Base-by-base conservation (phyloP, 495 filamentous ascomycete species). In the Lentithecium fluviatile region DNA sequence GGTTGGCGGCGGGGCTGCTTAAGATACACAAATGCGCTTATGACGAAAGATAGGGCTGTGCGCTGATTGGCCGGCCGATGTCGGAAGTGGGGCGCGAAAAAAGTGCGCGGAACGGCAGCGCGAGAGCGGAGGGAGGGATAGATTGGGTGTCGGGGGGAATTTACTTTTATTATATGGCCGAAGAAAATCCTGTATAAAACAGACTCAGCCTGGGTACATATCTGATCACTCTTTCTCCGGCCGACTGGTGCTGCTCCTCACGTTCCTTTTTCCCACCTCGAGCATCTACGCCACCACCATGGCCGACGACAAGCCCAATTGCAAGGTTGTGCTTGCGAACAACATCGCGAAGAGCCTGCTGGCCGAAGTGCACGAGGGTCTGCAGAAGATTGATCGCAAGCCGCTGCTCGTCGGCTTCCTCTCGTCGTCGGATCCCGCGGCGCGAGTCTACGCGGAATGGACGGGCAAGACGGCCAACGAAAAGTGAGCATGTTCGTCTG, bases 381-480 rank as follows among this genome's bases (percentile, higher is more conserved):
- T 96, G 45, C 78, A 81, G 67, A 86, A 82, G 47, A 76, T 96
- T 49, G 79, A 85, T 71, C 76, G 76, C 52, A 80, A 83, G 67
- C 92, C 94, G 45, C 81, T 88, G 52, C 79, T 98, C 23, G 88
- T 93, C 17, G 94, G 93, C 26, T 96, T 96, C 74, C 80, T 98
- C 53, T 89, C 94, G 50, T 96, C 95, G 71, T 79, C 83, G 60
- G 94, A 98, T 75, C 91, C 91, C 38, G 89, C 90, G 17, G 94
- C 93, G 34, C 77, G 85, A 58, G 89, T 94, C 79, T 98, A 98
- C 72, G 94, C 94, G 56, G 88, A 96, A 69, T 96, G 89, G 91
- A 96, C 91, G n/a, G 85, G 87, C 71, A 95, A 95, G 79, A 97
- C 94, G 2, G 96, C 90, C 71, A 80, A 82, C 71, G 91, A 97